Percentiles rank a stretch among this genome's conserved stretches.
phyloP scores from a whole-genome alignment of 179 eudicot genomes.

The Drosera spatulata region DNA sequence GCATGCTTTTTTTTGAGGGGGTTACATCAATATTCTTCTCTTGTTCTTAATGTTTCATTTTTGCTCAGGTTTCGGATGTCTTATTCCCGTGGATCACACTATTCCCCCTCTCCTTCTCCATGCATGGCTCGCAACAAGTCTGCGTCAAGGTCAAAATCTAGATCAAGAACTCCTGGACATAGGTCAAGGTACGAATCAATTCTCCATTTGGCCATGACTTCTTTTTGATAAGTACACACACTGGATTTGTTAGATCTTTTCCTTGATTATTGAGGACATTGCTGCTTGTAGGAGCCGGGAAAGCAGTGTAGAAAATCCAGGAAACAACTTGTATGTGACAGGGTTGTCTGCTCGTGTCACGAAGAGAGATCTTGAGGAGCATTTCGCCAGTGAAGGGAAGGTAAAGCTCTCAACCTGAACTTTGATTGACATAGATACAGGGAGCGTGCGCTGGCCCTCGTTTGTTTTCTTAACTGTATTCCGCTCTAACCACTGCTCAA shows the following conservation, averaged over 20 bases:
- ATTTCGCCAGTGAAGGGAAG: slow-evolving; percentile 84
- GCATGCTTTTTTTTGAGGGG: too few relatives aligned
- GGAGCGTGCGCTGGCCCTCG: background rate
- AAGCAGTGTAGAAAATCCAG: too few relatives aligned
- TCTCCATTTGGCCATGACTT: background rate
- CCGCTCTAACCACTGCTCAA: background rate
- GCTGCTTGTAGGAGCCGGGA: slow-evolving; percentile 52
- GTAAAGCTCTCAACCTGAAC: slow-evolving; percentile 15
- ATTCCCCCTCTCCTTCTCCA: slow-evolving; percentile 65
- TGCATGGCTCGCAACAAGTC: slow-evolving; percentile 33
- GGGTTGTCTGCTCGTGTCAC: slow-evolving; percentile 75
- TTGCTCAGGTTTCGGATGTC: slow-evolving; percentile 71
- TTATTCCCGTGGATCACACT: slow-evolving; percentile 62
- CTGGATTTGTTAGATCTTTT: background rate
- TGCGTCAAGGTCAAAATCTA: slow-evolving; percentile 47
- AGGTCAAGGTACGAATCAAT: slow-evolving; percentile 58
- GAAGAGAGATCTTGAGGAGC: slow-evolving; percentile 78
- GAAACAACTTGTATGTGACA: slow-evolving; percentile 92
- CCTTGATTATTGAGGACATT: background rate
- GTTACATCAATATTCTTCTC: too few relatives aligned
- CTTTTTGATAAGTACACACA: background rate
- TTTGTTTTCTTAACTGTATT: background rate
- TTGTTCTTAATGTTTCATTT: too few relatives aligned
- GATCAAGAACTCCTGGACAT: slow-evolving; percentile 57
- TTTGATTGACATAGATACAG: background rate